Evolutionary conservation across 345 rosid species (phyloP).

Genomic region (Eucalyptus decipiens): DNA sequence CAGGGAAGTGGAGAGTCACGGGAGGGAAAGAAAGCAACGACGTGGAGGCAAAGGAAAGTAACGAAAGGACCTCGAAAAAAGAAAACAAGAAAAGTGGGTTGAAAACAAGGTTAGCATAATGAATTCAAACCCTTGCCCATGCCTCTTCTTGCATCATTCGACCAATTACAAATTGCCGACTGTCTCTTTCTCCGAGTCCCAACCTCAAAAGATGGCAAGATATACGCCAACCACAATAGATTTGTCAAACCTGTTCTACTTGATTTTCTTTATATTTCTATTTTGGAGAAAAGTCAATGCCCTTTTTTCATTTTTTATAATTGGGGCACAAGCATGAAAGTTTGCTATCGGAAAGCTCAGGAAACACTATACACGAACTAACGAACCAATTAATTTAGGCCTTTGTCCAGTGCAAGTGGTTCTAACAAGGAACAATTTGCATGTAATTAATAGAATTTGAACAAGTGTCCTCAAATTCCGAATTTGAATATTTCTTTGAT

Average conservation of each 20-base stretch:
- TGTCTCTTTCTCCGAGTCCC: neutral
- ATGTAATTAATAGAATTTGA: neutral
- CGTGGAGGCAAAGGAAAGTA: neutral
- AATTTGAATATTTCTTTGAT: neutral
- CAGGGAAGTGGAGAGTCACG: neutral
- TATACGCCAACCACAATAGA: neutral
- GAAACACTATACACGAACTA: neutral
- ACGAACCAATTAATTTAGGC: neutral
- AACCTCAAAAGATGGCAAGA: neutral
- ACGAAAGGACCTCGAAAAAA: neutral
- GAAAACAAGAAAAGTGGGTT: neutral
- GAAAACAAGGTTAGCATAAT: neutral
- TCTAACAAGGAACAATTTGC: neutral
- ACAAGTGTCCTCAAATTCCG: neutral
- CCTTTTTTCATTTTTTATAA: neutral
- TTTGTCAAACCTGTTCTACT: neutral
- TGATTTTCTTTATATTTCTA: neutral
- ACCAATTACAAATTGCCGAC: neutral
- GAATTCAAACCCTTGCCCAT: neutral
- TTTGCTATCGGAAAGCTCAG: neutral
- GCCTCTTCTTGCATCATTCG: neutral
- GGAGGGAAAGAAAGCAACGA: neutral
- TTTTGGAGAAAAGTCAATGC: neutral
- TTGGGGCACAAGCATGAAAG: neutral
- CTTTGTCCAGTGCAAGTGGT: neutral